Base-by-base conservation (phyloP, 192 early-diverging fungal genomes). In the Coemansia aciculifera region DNA sequence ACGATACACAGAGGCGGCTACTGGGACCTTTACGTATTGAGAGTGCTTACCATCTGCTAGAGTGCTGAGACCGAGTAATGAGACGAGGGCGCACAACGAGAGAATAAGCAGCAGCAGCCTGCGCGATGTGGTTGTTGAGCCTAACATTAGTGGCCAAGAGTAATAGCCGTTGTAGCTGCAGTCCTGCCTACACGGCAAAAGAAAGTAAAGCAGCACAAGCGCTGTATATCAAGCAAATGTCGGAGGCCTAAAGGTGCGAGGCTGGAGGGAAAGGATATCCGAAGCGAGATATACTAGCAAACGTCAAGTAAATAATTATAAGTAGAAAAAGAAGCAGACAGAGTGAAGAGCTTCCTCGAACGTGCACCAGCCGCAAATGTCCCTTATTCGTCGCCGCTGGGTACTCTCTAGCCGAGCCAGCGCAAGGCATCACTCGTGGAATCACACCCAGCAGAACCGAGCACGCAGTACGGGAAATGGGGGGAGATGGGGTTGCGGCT, bases 31-130 rank as follows among this genome's bases (percentile, higher is more conserved):
- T 36, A 48, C 10, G 21, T 10, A 8, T n/a, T 23, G 17, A 37
- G 15, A 38, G 57, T 59, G 43, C 66, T 67, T 21, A 67, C 66
- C 66, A 12, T 57, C 66, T 59, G 66, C 66, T 32, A 59, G 29
- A 12, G 31, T 42, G 40, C 56, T 2, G n/a, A 44, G 56, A 27
- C 43, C n/a, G 39, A 59, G 40, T 27, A 67, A 39, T 15, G 40
- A 59, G n/a, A 44, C 23, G 54, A 67, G 31, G 7, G 24, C 29
- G 12, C 46, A 24, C 40, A 59, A 24, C 23, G 56, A 54, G 9
- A 67, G 29, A 40, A 34, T 13, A 44, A 44, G 38, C 54, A 67
- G n/a, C 19, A 32, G 27, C 8, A 59, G n/a, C 15, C 56, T 59
- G 56, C 40, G 66, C 23, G 56, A 24, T 36, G 54, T 57, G 31